A percentile compares a stretch with the other conserved stretches of the same genome.
Conservation (phyloP, 768 basidiomycete species). For the Amanita rimosa region DNA sequence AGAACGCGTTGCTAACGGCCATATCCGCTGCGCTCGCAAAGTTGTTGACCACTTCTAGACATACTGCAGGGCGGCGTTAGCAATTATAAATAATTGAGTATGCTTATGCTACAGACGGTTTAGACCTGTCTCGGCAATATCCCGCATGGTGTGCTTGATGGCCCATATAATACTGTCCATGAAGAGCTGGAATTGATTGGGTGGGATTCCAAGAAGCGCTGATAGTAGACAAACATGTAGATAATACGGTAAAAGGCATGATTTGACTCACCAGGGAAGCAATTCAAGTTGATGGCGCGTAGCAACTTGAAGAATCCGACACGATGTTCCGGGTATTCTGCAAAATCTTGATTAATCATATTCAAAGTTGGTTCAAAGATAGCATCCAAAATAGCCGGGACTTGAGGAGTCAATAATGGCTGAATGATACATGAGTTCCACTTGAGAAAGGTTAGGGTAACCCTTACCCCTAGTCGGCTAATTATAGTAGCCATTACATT, state of each 20-base stretch:
- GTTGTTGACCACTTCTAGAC: slow-evolving; percentile 91
- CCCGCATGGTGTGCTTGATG: slow-evolving; percentile 99
- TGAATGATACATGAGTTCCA: slow-evolving; percentile 19
- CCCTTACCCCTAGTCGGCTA: slow-evolving; percentile 71
- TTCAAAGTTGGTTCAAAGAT: slow-evolving; percentile 94
- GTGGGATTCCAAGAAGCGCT: slow-evolving; percentile 84
- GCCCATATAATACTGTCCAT: slow-evolving; percentile 99
- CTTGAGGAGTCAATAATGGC: slow-evolving; percentile 84
- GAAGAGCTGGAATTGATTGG: slow-evolving; percentile 89
- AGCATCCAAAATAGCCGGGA: slow-evolving; percentile 89
- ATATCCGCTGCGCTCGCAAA: slow-evolving; percentile 70
- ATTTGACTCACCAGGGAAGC: slow-evolving; percentile 75
- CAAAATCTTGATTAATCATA: slow-evolving; percentile 99
- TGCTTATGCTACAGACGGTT: slow-evolving; percentile 34
- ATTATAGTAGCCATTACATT: slow-evolving; percentile 97
- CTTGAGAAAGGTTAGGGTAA: background rate
- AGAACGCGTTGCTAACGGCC: slow-evolving; percentile 80
- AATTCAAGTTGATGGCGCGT: slow-evolving; percentile 82
- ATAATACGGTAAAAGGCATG: slow-evolving; percentile 2
- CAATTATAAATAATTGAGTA: background rate
- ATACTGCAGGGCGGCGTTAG: slow-evolving; percentile 40
- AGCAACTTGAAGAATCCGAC: slow-evolving; percentile 95
- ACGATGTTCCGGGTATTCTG: slow-evolving; percentile 98
- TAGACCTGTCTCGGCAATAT: slow-evolving; percentile 87
- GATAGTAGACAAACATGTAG: slow-evolving; percentile 3